Conservation (phyloP, 108 stramenopile species). For the Cyclotella baltica region DNA sequence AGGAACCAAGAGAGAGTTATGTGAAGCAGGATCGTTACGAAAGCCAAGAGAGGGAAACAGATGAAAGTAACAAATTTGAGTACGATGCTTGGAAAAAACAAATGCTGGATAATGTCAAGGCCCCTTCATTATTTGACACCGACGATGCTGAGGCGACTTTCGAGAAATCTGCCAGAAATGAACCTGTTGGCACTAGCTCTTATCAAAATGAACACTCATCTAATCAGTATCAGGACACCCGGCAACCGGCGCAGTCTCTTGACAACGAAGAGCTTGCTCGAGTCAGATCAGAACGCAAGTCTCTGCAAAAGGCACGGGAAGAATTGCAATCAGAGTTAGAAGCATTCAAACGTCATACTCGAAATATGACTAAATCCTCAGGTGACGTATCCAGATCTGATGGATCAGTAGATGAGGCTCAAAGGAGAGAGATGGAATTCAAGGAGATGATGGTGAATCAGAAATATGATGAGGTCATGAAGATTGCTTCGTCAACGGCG, state of each 20-base stretch:
- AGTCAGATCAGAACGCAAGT: not conserved
- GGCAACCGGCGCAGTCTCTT: not conserved
- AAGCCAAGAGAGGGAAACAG: not conserved
- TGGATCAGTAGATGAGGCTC: not conserved
- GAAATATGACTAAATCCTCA: not conserved
- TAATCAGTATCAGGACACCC: not conserved
- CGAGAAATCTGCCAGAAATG: not conserved
- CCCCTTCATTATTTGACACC: conserved; percentile 3
- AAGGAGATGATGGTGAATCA: not conserved
- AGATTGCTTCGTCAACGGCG: not conserved
- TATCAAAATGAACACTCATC: not conserved
- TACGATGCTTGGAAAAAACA: conserved; percentile 5
- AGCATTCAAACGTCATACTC: not conserved
- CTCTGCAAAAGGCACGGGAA: not conserved
- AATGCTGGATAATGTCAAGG: conserved; percentile 4
- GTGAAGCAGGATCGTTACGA: too few relatives aligned
- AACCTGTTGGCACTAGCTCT: not conserved
- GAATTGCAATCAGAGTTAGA: not conserved
- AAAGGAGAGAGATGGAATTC: not conserved
- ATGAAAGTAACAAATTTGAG: not conserved
- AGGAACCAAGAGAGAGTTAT: too few relatives aligned
- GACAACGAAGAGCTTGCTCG: not conserved
- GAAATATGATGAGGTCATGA: not conserved
- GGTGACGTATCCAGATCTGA: not conserved
- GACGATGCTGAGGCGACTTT: not conserved